Percentiles rank a stretch among this genome's conserved stretches.
phyloP scores from a whole-genome alignment of 768 basidiomycete species.

The Ramaria sp. region DNA sequence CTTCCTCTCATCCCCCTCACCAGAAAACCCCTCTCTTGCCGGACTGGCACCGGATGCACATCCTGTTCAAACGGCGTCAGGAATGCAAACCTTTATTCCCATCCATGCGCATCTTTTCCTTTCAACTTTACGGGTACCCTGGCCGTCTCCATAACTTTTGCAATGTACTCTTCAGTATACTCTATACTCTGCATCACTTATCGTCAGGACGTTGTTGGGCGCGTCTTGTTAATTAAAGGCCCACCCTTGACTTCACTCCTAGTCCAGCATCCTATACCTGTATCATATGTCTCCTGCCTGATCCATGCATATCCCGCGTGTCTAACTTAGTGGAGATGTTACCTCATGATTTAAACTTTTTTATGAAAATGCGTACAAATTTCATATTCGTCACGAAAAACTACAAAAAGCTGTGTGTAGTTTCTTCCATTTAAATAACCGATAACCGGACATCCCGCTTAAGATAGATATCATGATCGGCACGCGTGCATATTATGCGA shows the following conservation, averaged over 20 bases:
- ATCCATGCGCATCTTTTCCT: neutral
- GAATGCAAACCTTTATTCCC: neutral
- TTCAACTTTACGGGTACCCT: neutral
- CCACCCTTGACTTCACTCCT: neutral
- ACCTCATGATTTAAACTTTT: too few species aligned
- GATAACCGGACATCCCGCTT: too few species aligned
- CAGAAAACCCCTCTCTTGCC: neutral
- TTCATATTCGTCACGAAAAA: too few species aligned
- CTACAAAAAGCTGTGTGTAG: too few species aligned
- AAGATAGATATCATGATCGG: too few species aligned
- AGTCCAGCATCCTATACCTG: slow-evolving; percentile 11
- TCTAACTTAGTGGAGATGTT: neutral
- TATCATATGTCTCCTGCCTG: slow-evolving; percentile 6
- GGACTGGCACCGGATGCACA: slow-evolving; percentile 9
- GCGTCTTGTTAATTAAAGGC: slow-evolving; percentile 5
- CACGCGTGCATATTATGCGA: too few species aligned
- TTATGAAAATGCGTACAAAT: too few species aligned
- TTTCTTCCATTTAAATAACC: too few species aligned
- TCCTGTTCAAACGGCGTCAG: slow-evolving; percentile 5
- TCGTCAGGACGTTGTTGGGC: neutral
- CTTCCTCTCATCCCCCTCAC: neutral
- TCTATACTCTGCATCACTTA: neutral
- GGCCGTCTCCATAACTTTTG: neutral
- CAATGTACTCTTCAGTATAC: slow-evolving; percentile 1
- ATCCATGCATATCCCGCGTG: neutral